Conservation (phyloP, 495 filamentous ascomycete species). For the Penicillium lagena region DNA sequence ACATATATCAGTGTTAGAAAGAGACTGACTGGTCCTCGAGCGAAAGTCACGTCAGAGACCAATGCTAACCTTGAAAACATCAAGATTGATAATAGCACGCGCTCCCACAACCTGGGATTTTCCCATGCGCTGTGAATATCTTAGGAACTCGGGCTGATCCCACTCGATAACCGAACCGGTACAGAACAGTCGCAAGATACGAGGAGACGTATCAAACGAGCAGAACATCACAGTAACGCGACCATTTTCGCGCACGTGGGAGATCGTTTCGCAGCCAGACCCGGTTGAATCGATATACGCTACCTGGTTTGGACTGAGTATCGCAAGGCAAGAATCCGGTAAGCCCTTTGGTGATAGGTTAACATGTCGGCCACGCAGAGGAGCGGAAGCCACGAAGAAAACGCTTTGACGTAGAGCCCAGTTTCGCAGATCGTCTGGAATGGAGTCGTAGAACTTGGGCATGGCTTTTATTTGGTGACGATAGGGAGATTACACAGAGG, state of each 20-base stretch:
- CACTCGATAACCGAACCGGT: too few species aligned
- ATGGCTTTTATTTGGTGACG: too few species aligned
- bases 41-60: too few species aligned
- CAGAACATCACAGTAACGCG: conserved; percentile 68
- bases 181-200: conserved; percentile 61
- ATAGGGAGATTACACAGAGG: too few species aligned
- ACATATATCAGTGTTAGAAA: too few species aligned
- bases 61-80: too few species aligned
- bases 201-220: conserved; percentile 55
- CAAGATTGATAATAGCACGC: too few species aligned
- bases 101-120: too few species aligned
- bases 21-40: too few species aligned
- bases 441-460: too few species aligned
- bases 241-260: conserved; percentile 69
- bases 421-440: conserved; percentile 1
- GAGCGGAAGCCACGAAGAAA: conserved; percentile 65
- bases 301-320: conserved; percentile 35
- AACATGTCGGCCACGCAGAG: conserved; percentile 50
- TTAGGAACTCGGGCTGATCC: too few species aligned
- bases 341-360: conserved; percentile 70
- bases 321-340: conserved; percentile 26
- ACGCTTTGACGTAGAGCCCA: conserved; percentile 59
- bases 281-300: conserved; percentile 70
- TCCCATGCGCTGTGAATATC: too few species aligned
- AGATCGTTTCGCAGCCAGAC: conserved; percentile 65